These are phyloP conservation scores for Boletus rufocinnamomeus DNA, from an alignment of 768 basidiomycete species.

Conservation along the genomic window DNA sequence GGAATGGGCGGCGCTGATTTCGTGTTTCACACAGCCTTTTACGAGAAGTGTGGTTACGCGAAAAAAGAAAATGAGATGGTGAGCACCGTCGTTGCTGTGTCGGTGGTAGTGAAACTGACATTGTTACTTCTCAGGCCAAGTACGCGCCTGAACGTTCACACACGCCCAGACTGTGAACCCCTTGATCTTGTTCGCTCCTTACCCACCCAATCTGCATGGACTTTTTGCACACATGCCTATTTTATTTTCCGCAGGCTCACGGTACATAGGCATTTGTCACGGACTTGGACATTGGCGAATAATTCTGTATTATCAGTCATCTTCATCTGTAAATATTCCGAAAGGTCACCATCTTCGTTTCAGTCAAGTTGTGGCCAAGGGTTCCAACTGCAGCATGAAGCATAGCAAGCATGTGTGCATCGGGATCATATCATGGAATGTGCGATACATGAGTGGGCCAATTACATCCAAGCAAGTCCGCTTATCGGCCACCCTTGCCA, in stretches of 20 bases:
- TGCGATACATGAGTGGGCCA: conserved; percentile 28
- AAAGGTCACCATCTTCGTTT: neutral
- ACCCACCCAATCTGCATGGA: conserved; percentile 7
- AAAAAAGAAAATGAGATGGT: conserved; percentile 97
- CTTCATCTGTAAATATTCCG: conserved; percentile 2
- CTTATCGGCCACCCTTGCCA: conserved; percentile 73
- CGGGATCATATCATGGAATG: conserved; percentile 21
- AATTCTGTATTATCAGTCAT: conserved; percentile 21
- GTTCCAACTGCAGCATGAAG: conserved; percentile 3
- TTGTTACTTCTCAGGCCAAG: conserved; percentile 46
- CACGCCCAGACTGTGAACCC: conserved; percentile 22
- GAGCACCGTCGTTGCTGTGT: conserved; percentile 6
- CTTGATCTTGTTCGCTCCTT: neutral
- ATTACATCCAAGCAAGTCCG: conserved; percentile 6
- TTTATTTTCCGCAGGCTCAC: conserved; percentile 6
- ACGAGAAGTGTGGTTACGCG: conserved; percentile 91
- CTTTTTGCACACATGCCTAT: conserved; percentile 10
- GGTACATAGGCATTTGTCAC: conserved; percentile 9
- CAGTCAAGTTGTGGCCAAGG: neutral
- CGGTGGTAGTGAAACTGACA: conserved; percentile 11
- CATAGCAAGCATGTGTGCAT: conserved; percentile 16
- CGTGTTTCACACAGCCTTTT: conserved; percentile 68
- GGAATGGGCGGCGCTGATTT: conserved; percentile 12
- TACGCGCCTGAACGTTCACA: conserved; percentile 49
- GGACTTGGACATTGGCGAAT: conserved; percentile 11